Percentiles rank a stretch among this genome's conserved stretches.
These are phyloP conservation scores for Fagopyrum tataricum DNA, from an alignment of 148 eudicot species.

Conservation along the genomic window DNA sequence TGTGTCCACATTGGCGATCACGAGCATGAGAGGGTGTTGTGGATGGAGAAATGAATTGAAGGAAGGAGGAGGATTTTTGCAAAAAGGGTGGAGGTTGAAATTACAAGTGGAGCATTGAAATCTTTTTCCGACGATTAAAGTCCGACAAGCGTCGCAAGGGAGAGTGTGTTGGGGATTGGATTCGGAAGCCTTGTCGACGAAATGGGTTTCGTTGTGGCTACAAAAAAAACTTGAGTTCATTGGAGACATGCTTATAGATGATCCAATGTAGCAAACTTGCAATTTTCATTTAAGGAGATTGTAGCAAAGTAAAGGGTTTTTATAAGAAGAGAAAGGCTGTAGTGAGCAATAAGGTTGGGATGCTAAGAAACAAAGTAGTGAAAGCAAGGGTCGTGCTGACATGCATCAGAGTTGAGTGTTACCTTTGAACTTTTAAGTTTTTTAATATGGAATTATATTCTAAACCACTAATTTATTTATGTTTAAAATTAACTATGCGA, in stretches of 20 bases:
- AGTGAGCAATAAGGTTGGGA: neutral
- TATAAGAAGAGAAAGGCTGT: neutral
- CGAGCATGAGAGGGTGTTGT: constrained; percentile 20
- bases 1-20: constrained; percentile 7
- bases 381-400: neutral
- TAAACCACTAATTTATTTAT: neutral
- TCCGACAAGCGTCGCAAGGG: constrained; percentile 24
- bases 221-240: neutral
- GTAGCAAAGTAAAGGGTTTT: neutral
- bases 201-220: neutral
- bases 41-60: constrained; percentile 21
- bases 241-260: neutral
- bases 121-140: constrained; percentile 14
- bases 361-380: neutral
- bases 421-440: neutral
- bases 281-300: neutral
- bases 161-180: neutral
- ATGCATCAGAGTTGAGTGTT: neutral
- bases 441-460: neutral
- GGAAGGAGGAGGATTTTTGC: constrained; percentile 17
- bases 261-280: neutral
- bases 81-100: constrained; percentile 22
- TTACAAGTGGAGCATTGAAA: constrained; percentile 22
- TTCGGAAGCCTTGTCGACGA: neutral
- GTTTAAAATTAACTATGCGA: too few species aligned